These are phyloP conservation scores for Penicillium antarcticum DNA, from an alignment of 495 filamentous ascomycete genomes.

Conservation along the genomic window DNA sequence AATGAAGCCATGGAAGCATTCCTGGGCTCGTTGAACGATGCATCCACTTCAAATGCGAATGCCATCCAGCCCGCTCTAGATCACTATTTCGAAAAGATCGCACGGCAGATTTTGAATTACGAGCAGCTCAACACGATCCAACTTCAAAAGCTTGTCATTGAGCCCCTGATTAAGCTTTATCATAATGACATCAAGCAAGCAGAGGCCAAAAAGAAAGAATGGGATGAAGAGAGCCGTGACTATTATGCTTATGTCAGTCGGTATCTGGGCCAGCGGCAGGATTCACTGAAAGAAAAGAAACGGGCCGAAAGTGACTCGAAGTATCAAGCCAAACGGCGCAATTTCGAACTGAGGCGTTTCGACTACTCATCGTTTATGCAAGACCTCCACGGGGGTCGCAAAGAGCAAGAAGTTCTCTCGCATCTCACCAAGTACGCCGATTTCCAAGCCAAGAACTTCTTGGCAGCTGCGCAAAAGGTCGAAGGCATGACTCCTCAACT, in stretches of 20 bases:
- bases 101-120: conserved; percentile 81
- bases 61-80: conserved; percentile 94
- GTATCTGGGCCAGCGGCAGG: conserved; percentile 92
- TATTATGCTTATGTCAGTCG: conserved; percentile 93
- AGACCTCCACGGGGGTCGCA: conserved; percentile 92
- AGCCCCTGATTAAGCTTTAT: conserved; percentile 88
- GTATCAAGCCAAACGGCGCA: conserved; percentile 89
- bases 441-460: conserved; percentile 78
- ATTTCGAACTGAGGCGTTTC: conserved; percentile 94
- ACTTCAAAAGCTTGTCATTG: conserved; percentile 88
- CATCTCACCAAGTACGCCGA: conserved; percentile 95
- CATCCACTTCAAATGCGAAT: conserved; percentile 86
- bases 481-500: conserved; percentile 86
- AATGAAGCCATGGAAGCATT: conserved; percentile 82
- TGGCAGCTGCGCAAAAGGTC: conserved; percentile 79
- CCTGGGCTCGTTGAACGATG: conserved; percentile 83
- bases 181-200: conserved; percentile 96
- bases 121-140: conserved; percentile 80
- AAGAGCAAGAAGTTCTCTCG: conserved; percentile 95
- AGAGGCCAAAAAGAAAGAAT: conserved; percentile 94
- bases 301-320: conserved; percentile 91
- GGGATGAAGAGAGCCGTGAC: conserved; percentile 96
- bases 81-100: conserved; percentile 97
- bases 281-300: conserved; percentile 96
- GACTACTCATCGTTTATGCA: conserved; percentile 99